These are phyloP conservation scores for Candida ficus DNA, from an alignment of 805 yeast species.

Conservation along the genomic window DNA sequence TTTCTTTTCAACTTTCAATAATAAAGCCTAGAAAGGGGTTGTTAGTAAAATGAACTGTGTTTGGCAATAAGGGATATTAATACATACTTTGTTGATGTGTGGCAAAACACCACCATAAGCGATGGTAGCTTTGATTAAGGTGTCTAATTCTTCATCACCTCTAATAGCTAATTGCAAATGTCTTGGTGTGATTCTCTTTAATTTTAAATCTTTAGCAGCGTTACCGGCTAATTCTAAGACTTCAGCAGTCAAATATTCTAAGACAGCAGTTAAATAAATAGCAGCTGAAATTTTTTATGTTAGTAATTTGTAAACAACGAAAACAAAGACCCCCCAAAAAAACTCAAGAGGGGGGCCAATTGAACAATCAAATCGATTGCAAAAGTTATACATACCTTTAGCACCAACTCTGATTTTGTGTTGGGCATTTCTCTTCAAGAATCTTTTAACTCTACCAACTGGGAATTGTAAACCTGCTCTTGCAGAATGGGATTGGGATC, in stretches of 20 bases:
- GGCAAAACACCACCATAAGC: conserved; percentile 99
- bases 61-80: background rate
- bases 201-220: conserved; percentile 97
- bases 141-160: conserved; percentile 96
- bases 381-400: conserved; percentile 40
- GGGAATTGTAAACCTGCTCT: conserved; percentile 96
- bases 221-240: conserved; percentile 97
- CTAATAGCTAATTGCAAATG: conserved; percentile 96
- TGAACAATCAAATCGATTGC: too few species aligned
- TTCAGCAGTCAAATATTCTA: conserved; percentile 95
- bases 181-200: conserved; percentile 97
- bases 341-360: background rate
- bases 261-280: conserved; percentile 89
- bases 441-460: conserved; percentile 98
- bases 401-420: conserved; percentile 81
- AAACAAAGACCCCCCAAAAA: background rate
- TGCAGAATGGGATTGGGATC: conserved; percentile 84
- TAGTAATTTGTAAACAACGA: conserved; percentile 4
- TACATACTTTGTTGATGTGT: conserved; percentile 47
- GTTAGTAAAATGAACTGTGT: background rate
- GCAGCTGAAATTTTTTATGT: conserved; percentile 50
- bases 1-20: conserved; percentile 19
- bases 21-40: conserved; percentile 10
- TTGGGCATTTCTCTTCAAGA: conserved; percentile 85
- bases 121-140: conserved; percentile 86